Conservation (phyloP, 768 basidiomycete genomes). For the Dioszegia aurantiaca region DNA sequence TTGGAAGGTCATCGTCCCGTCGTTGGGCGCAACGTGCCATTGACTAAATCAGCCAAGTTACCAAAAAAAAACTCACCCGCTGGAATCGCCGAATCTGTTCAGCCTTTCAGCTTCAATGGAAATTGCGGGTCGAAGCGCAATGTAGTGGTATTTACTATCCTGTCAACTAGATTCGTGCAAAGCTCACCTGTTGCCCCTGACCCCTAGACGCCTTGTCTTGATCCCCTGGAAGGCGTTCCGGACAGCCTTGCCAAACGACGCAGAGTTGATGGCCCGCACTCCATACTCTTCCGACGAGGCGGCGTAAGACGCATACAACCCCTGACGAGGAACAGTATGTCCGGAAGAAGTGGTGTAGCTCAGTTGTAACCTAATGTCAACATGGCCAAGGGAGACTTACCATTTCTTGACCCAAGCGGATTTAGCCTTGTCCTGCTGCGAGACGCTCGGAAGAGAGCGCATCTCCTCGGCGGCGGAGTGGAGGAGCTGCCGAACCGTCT, state of each 20-base stretch:
- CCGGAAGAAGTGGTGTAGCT: constrained; percentile 26
- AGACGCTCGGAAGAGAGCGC: constrained; percentile 1
- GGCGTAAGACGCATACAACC: constrained; percentile 88
- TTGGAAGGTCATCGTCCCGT: constrained; percentile 65
- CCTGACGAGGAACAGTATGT: constrained; percentile 80
- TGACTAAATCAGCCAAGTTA: constrained; percentile 44
- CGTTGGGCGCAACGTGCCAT: constrained; percentile 59
- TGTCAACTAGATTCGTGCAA: constrained; percentile 2
- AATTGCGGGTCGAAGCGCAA: constrained; percentile 31
- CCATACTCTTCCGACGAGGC: constrained; percentile 88
- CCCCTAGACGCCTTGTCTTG: constrained; percentile 88
- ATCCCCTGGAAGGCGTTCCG: constrained; percentile 89
- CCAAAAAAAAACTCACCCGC: constrained; percentile 45
- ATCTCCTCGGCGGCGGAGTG: constrained; percentile 13
- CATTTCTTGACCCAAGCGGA: constrained; percentile 34
- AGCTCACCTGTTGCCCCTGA: constrained; percentile 66
- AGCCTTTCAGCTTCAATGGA: constrained; percentile 42
- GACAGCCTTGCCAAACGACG: constrained; percentile 91
- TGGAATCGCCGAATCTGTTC: constrained; percentile 45
- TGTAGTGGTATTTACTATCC: constrained; percentile 85
- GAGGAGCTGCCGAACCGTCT: constrained; percentile 18
- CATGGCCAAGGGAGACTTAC: constrained; percentile 16
- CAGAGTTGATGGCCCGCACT: constrained; percentile 91
- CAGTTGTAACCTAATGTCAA: constrained; percentile 24
- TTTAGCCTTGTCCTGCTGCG: constrained; percentile 35